Evolutionary conservation across 257 asterid species (phyloP).

Genomic region (Nicotiana otophora): DNA sequence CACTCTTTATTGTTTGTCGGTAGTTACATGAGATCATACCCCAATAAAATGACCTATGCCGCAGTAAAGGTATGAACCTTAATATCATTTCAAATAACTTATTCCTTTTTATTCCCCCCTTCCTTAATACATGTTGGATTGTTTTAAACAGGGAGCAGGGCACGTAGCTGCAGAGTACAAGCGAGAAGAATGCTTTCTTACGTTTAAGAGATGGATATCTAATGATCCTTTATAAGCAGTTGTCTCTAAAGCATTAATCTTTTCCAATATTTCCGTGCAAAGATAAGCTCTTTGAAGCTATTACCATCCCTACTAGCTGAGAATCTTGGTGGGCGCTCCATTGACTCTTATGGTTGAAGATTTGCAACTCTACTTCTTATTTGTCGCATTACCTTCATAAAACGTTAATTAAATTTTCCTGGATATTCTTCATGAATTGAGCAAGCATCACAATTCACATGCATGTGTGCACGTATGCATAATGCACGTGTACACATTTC

Average conservation of each 20-base stretch:
- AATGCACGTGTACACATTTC: neutral
- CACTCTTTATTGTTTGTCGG: neutral
- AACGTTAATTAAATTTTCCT: too few species aligned
- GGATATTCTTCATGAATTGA: neutral
- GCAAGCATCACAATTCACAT: neutral
- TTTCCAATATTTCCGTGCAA: too few species aligned
- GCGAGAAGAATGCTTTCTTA: conserved; percentile 27
- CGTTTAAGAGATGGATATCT: conserved; percentile 47
- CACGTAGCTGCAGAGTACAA: conserved; percentile 33
- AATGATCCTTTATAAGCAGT: neutral
- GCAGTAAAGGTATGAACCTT: conserved; percentile 34
- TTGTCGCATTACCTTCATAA: neutral
- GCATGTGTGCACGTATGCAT: too few species aligned
- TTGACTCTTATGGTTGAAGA: too few species aligned
- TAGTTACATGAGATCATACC: conserved; percentile 24
- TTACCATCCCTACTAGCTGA: too few species aligned
- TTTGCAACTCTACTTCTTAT: neutral
- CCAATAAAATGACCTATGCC: conserved; percentile 43
- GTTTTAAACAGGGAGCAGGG: conserved; percentile 30
- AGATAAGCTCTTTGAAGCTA: neutral
- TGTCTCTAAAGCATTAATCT: too few species aligned
- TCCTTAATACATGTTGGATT: neutral
- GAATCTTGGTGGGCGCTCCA: too few species aligned
- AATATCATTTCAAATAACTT: neutral
- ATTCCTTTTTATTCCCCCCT: neutral